Conservation (phyloP, 257 asterid genomes). For the Anisodus acutangulus region DNA sequence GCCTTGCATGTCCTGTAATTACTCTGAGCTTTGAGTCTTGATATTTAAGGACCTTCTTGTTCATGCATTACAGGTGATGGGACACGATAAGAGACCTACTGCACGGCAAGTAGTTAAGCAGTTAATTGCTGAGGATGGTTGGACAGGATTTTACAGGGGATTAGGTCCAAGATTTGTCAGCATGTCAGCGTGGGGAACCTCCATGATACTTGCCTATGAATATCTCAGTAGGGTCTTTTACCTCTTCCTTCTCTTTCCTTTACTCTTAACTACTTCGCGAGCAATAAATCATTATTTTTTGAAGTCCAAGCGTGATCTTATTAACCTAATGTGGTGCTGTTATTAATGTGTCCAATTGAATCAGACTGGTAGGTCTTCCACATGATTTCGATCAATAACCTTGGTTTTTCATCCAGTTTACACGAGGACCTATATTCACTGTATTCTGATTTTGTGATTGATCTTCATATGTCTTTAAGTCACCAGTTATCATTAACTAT, state of each 20-base stretch:
- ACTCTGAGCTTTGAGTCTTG: background rate
- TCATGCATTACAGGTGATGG: conserved; percentile 65
- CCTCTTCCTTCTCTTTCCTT: background rate
- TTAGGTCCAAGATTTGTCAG: conserved; percentile 97
- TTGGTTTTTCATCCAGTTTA: conserved; percentile 14
- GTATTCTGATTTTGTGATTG: background rate
- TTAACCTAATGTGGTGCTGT: background rate
- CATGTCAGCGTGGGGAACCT: conserved; percentile 99
- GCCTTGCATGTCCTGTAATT: conserved; percentile 17
- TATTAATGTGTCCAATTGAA: background rate
- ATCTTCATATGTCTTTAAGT: background rate
- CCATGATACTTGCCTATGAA: conserved; percentile 97
- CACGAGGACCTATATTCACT: background rate
- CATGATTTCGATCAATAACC: background rate
- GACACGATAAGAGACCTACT: conserved; percentile 70
- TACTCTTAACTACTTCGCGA: background rate
- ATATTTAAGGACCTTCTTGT: conserved; percentile 32
- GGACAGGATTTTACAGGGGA: conserved; percentile 93
- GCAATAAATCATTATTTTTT: background rate
- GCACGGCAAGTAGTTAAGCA: conserved; percentile 73
- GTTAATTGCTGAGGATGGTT: conserved; percentile 89
- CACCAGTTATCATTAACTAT: background rate
- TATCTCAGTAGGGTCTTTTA: conserved; percentile 67
- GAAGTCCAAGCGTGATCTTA: background rate
- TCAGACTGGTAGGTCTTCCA: background rate